These are phyloP conservation scores for Gautieria morchelliformis DNA, from an alignment of 768 basidiomycete species.

Conservation along the genomic window DNA sequence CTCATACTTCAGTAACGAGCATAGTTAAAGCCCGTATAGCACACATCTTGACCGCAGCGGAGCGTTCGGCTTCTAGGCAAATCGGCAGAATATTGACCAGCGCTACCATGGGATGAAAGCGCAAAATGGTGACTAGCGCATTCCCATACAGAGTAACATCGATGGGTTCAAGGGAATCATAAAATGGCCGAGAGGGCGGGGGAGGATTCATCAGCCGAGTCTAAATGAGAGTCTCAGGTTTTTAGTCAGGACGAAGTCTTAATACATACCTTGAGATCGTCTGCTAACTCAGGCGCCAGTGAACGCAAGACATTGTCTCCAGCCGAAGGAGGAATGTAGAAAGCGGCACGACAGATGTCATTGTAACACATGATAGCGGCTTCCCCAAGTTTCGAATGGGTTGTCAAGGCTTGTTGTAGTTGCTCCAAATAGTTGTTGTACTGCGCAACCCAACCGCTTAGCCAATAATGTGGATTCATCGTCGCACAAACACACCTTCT, in stretches of 20 bases:
- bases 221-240: constrained; percentile 14
- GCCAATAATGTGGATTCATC: neutral
- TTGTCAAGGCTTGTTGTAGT: constrained; percentile 46
- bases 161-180: constrained; percentile 58
- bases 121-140: constrained; percentile 61
- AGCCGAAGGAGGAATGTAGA: constrained; percentile 37
- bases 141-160: constrained; percentile 74
- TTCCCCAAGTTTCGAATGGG: constrained; percentile 50
- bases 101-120: constrained; percentile 58
- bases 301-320: constrained; percentile 50
- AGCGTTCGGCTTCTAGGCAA: constrained; percentile 68
- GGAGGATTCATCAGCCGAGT: constrained; percentile 23
- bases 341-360: constrained; percentile 69
- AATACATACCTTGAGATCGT: constrained; percentile 61
- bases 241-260: constrained; percentile 2
- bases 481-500: constrained; percentile 2
- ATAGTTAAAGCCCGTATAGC: constrained; percentile 68
- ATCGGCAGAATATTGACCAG: constrained; percentile 47
- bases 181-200: constrained; percentile 41
- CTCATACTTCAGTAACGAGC: constrained; percentile 51
- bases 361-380: constrained; percentile 62
- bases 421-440: constrained; percentile 52
- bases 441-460: constrained; percentile 16
- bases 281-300: constrained; percentile 63
- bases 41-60: constrained; percentile 72